Percentiles rank a stretch among this genome's conserved stretches.
These are phyloP conservation scores for Gliomastix tumulicola DNA, from an alignment of 2,329 filamentous ascomycete species.

Conservation along the genomic window DNA sequence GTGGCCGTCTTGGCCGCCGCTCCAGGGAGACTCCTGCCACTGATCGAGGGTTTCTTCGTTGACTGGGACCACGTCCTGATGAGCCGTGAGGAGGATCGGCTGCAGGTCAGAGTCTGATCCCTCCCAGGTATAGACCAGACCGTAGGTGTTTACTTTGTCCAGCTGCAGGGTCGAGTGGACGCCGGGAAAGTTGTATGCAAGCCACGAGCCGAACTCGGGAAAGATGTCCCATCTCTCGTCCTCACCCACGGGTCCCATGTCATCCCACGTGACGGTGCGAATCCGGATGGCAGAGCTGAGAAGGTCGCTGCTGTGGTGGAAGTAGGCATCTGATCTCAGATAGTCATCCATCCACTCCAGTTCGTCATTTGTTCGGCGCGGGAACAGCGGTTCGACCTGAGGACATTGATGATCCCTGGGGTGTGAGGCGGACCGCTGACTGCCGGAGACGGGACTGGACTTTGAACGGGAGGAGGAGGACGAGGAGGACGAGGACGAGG, in stretches of 20 bases:
- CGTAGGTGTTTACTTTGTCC: constrained; percentile 52
- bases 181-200: constrained; percentile 43
- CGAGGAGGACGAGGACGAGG: no score
- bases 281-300: constrained; percentile 31
- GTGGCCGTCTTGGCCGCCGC: constrained; percentile 49
- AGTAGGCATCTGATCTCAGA: background rate
- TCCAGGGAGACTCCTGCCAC: constrained; percentile 56
- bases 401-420: no score
- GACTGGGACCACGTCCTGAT: constrained; percentile 59
- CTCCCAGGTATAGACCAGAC: constrained; percentile 49
- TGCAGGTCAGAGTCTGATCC: constrained; percentile 42
- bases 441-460: no score
- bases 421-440: no score
- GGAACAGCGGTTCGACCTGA: no score
- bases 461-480: no score
- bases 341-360: no score
- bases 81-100: constrained; percentile 53
- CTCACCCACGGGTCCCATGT: constrained; percentile 43
- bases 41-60: constrained; percentile 36
- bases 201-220: constrained; percentile 40
- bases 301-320: background rate
- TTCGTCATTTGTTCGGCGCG: no score
- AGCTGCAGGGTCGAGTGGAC: constrained; percentile 38
- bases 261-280: constrained; percentile 47
- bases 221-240: constrained; percentile 56